Evolutionary conservation across 768 basidiomycete genomes (phyloP), one percentile per base, ranked within the genome.

Genomic region (Mrakia frigida): DNA sequence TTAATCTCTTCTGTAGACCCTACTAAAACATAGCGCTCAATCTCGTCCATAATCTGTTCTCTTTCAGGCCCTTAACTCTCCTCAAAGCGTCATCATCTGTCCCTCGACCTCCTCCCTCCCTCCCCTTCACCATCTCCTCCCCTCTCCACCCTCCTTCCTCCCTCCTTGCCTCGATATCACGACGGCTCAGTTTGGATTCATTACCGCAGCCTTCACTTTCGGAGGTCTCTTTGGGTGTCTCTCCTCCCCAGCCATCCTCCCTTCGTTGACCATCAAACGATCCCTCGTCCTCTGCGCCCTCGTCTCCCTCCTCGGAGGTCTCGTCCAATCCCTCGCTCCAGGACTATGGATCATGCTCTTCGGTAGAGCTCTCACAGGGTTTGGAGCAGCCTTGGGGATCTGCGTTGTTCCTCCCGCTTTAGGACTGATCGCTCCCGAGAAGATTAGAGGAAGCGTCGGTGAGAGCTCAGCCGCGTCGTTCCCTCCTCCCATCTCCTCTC

Each of bases 221-320:
- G 96, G 96, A 18, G 96, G 96, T 52, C 86, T 98, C 35, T 77
- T 89, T 23, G 94, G 93, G 11, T 92, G 92, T 81, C 80, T 90
- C 37, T 82, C 85, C 21, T 89, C 92, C 4, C 90, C 90, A 80
- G 80, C 87, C 28, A 80, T 90, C 75, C 73, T 61, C 31, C 61
- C 73, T 23, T 23, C n/a, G 10, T 9, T 31, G 28, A 25, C 73
- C 59, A 43, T 74, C 31, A 41, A 63, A 14, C 43, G 46, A 14
- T 31, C 60, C n/a, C 50, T 74, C 3, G 16, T 37, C 43, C 33
- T 67, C 16, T 65, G 61, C 33, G 73, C 61, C 6, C 18, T 31
- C 31, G 25, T 74, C 33, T 13, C 61, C 3, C n/a, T 74, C 23
- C 31, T 50, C 63, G 73, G 73, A 18, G 31, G 31, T 7, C 61